These are phyloP conservation scores for Asterionellopsis glacialis DNA, from an alignment of 108 stramenopile species.

Conservation along the genomic window DNA sequence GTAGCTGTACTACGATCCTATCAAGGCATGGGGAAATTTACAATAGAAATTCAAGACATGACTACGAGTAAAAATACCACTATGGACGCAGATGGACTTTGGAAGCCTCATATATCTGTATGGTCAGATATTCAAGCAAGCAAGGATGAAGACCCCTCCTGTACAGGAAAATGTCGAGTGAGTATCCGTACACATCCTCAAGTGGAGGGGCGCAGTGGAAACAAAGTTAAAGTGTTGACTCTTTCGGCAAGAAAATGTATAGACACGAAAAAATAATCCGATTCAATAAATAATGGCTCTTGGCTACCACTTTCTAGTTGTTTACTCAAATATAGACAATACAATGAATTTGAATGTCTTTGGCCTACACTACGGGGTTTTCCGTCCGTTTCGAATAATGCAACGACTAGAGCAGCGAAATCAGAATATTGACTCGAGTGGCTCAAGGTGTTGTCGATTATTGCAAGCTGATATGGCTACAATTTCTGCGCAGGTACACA, in stretches of 20 bases:
- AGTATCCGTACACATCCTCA: constrained; percentile 32
- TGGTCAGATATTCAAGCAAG: constrained; percentile 48
- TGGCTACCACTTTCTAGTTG: no score
- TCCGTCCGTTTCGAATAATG: no score
- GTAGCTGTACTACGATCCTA: constrained; percentile 53
- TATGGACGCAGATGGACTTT: constrained; percentile 34
- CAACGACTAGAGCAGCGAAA: no score
- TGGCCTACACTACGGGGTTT: no score
- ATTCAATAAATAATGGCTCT: no score
- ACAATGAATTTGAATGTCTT: no score
- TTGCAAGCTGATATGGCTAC: no score
- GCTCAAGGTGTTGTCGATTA: no score
- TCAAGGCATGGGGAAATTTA: constrained; percentile 44
- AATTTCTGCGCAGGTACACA: no score
- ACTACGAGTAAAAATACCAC: constrained; percentile 15
- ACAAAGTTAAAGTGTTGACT: constrained; percentile 60
- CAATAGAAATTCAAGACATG: constrained; percentile 32
- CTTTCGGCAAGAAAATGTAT: constrained; percentile 37
- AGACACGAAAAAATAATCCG: no score
- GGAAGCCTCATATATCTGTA: constrained; percentile 46
- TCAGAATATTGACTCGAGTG: no score
- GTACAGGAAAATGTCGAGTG: constrained; percentile 50
- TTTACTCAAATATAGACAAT: no score
- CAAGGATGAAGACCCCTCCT: constrained; percentile 25
- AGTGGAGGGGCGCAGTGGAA: constrained; percentile 36